Base-by-base conservation (phyloP, 495 filamentous ascomycete genomes). In the Achaetomiella virescens region DNA sequence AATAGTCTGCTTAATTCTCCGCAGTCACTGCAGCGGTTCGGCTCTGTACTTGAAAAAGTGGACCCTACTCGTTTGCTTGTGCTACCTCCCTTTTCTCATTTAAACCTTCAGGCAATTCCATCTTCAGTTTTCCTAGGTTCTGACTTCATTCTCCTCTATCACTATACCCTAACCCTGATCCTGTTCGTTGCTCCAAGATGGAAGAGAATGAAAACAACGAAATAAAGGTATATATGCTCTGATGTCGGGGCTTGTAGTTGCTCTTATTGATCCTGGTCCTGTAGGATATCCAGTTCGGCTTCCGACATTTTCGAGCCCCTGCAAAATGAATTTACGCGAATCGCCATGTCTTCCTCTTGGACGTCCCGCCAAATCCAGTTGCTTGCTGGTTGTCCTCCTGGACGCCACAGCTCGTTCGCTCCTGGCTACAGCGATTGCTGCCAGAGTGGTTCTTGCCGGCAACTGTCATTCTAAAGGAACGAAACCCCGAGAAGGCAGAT, bases 381-480 rank as follows among this genome's bases (percentile, higher is more conserved):
- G 17, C 17, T 6, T 37, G 17, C 52, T 54, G 41, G 52, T n/a
- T 47, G 31, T 37, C 29, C 6, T 47, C 20, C 41, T 54, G 41
- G 52, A 47, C 20, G 41, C 52, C 52, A 15, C 27, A 25, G 42
- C 52, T 47, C 29, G 42, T 38, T 11, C 8, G 52, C 52, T 47
- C 20, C 42, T 54, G 52, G 52, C 43, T 54, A 25, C 6, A 54
- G 52, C 52, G 52, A 46, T 24, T 54, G 20, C 52, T 54, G 4
- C 41, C 41, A 46, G 31, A 54, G 25, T 54, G 41, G 52, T 54
- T 54, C 31, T 47, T 54, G 52, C 52, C 52, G 41, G 47, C 52
- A 47, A 46, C n/a, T 54, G 36, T 52, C 50, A 52, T 52, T 43
- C 20, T 52, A 33, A 52, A 52, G 25, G 50, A 52, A 37, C 50